Base-by-base conservation (phyloP, 1,284 basidiomycete species). In the Ceratobasidium sp. region DNA sequence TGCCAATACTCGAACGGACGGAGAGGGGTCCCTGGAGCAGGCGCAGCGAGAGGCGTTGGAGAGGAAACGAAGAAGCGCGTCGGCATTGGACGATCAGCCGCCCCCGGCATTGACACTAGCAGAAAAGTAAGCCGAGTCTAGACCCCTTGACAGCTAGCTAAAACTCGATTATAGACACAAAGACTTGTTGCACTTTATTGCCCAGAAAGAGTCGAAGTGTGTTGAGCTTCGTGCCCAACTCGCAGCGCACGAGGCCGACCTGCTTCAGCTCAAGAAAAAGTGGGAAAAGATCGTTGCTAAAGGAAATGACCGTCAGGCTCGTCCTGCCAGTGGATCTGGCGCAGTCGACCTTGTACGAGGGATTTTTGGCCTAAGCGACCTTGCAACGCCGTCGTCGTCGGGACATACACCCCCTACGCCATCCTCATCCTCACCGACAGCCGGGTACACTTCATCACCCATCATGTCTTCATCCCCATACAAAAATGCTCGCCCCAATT, bases 151-250 rank as follows among this genome's bases (percentile, higher is more conserved):
- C 57, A 35, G 25, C 60, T 35, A 67, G 31, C 25, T 55, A 38
- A 5, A 58, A 22, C 38, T 45, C 38, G 32, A 34, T 64, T 34
- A 55, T 54, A 92, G 91, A 75, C 89, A 93, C 74, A 85, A 87
- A 17, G 91, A 92, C 70, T 80, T 92, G 3, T 79, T 92, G 20
- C 87, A 84, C 32, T 89, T 88, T 73, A 92, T 93, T 68, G 91
- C 91, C 0, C 90, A 92, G 78, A 92, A 92, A 73, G 91, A 93
- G 75, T 85, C 89, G 0, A 89, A 87, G 77, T 92, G 90, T 73
- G 83, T 92, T 49, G 91, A 93, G 70, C 80, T 93, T 42, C 86
- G 90, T 15, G 85, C 87, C 3, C 89, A 91, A 73, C 83, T 92
- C 1, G 82, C 83, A 10, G 75, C 78, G 7, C 89, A 92, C 73